These are phyloP conservation scores for Pseudotsuga menziesii DNA, from an alignment of 75 land plant genomes.

Conservation along the genomic window DNA sequence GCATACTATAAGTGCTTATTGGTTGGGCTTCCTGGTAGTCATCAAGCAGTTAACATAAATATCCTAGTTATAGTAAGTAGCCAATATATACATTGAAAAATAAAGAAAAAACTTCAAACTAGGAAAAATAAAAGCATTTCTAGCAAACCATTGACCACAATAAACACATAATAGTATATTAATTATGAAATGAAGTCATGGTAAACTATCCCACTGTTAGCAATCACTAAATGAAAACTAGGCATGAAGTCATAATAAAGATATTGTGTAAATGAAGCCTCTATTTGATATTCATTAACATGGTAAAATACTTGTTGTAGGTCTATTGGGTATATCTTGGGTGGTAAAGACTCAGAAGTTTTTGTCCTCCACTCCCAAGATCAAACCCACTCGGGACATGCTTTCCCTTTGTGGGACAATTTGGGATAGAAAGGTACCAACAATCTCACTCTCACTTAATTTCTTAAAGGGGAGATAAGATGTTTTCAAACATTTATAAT, in stretches of 20 bases:
- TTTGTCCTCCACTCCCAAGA: no score
- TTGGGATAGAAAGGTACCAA: no score
- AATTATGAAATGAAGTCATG: background rate
- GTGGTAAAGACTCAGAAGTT: no score
- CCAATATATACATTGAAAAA: background rate
- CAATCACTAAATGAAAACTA: background rate
- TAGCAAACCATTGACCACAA: background rate
- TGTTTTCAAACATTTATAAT: no score
- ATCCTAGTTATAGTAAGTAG: background rate
- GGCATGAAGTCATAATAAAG: background rate
- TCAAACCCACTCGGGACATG: no score
- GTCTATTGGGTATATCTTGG: no score
- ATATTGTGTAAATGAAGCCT: background rate
- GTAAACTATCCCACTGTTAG: background rate
- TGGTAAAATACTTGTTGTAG: background rate
- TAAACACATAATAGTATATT: background rate
- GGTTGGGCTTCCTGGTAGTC: background rate
- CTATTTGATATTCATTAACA: background rate
- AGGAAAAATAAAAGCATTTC: background rate
- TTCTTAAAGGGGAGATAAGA: no score
- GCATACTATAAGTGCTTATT: background rate
- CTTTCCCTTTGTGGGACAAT: no score
- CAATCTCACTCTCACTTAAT: no score
- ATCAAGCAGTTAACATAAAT: background rate
- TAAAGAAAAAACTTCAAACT: background rate